Conservation (phyloP, 2,329 filamentous ascomycete genomes). For the Neurospora crassa region DNA sequence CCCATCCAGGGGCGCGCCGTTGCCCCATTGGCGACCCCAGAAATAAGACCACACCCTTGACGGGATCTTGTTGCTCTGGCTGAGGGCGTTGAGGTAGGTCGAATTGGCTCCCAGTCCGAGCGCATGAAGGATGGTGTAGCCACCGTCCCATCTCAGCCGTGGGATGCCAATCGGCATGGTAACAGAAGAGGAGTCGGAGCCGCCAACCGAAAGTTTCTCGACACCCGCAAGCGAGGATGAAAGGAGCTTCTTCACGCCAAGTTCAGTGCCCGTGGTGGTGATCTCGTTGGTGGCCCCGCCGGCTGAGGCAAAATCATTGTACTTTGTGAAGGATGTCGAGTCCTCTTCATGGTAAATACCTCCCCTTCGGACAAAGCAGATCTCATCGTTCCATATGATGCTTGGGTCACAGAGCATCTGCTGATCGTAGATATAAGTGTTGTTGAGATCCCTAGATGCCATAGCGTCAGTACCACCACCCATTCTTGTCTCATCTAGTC, state of each 20-base stretch:
- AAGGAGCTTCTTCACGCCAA: conserved; percentile 17
- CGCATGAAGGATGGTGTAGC: conserved; percentile 20
- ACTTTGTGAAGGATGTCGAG: conserved; percentile 10
- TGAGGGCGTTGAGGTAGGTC: conserved; percentile 21
- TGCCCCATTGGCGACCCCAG: conserved; percentile 25
- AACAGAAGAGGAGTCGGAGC: conserved; percentile 1
- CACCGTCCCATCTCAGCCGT: conserved; percentile 18
- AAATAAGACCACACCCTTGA: conserved; percentile 27
- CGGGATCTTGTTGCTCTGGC: conserved; percentile 14
- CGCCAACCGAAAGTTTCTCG: conserved; percentile 11
- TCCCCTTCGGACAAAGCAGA: conserved; percentile 20
- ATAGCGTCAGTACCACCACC: neutral
- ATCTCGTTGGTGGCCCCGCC: conserved; percentile 14
- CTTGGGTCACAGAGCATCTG: conserved; percentile 20
- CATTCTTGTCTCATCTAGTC: neutral
- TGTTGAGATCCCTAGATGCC: conserved; percentile 24
- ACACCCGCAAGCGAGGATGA: conserved; percentile 15
- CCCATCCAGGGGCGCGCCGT: conserved; percentile 19
- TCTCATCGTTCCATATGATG: conserved; percentile 20
- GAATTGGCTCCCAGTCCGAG: conserved; percentile 24
- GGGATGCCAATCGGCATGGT: conserved; percentile 21
- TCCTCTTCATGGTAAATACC: conserved; percentile 13
- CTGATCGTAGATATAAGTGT: conserved; percentile 25
- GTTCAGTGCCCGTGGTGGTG: conserved; percentile 5
- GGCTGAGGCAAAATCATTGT: conserved; percentile 6